Conservation (phyloP, 75 land plant species). For the Isoetes taiwanensis region DNA sequence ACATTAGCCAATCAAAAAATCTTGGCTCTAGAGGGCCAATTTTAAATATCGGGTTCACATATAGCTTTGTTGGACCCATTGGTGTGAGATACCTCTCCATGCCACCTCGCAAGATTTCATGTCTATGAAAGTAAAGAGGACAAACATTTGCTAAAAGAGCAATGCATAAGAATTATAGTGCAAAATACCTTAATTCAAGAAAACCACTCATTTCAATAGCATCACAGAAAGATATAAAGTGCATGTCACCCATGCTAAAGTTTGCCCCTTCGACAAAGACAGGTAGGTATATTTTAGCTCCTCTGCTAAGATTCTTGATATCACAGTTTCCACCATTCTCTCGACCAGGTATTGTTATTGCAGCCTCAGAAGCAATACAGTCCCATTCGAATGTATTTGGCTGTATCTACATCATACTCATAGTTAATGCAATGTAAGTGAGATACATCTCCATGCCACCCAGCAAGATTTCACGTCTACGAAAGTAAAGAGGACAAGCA, state of each 20-base stretch:
- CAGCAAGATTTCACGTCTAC: slow-evolving; percentile 18
- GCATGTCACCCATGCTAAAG: slow-evolving; percentile 22
- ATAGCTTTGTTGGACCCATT: slow-evolving; percentile 16
- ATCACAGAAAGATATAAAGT: slow-evolving; percentile 17
- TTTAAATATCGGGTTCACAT: slow-evolving; percentile 18
- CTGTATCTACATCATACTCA: slow-evolving; percentile 13
- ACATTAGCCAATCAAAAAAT: slow-evolving; percentile 18
- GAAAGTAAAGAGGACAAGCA: slow-evolving; percentile 6
- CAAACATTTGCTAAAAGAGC: too few relatives aligned
- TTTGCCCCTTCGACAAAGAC: slow-evolving; percentile 17
- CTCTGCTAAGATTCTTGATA: slow-evolving; percentile 20
- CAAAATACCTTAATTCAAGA: slow-evolving; percentile 12
- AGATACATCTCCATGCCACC: too few relatives aligned
- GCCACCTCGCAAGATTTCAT: slow-evolving; percentile 9
- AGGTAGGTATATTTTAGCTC: slow-evolving; percentile 11
- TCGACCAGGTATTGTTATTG: slow-evolving; percentile 17
- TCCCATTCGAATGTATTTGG: slow-evolving; percentile 13
- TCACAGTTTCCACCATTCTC: slow-evolving; percentile 19
- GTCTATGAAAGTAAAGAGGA: too few relatives aligned
- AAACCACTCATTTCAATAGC: slow-evolving; percentile 18
- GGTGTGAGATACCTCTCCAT: slow-evolving; percentile 16
- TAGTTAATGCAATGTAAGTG: too few relatives aligned
- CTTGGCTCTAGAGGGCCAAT: slow-evolving; percentile 17
- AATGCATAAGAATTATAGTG: too few relatives aligned
- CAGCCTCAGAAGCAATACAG: slow-evolving; percentile 14